These are phyloP conservation scores for Sporobolomyces roseus DNA, from an alignment of 768 basidiomycete genomes.

Conservation along the genomic window DNA sequence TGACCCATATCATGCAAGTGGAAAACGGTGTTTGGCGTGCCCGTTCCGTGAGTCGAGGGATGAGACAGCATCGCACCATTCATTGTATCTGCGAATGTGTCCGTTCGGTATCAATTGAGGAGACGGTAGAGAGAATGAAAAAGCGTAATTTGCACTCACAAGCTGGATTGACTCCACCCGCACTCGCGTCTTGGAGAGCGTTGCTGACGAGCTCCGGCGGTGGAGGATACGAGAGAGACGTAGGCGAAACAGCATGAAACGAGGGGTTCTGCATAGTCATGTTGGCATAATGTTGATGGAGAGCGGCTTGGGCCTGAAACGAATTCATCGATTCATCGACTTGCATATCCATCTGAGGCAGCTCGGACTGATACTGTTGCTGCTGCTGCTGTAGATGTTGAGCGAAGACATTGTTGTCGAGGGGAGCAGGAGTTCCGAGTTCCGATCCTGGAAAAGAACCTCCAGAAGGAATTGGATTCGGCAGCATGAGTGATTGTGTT, in stretches of 20 bases:
- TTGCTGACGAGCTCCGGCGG: slow-evolving; percentile 22
- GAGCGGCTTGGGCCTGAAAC: slow-evolving; percentile 31
- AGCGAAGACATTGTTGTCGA: slow-evolving; percentile 18
- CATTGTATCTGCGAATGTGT: slow-evolving; percentile 15
- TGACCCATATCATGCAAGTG: slow-evolving; percentile 31
- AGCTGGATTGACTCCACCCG: slow-evolving; percentile 9
- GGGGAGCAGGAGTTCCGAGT: slow-evolving; percentile 12
- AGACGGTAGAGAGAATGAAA: too few species aligned
- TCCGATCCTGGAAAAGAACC: not conserved
- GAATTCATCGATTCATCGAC: slow-evolving; percentile 15
- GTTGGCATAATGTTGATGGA: slow-evolving; percentile 32
- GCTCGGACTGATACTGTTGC: slow-evolving; percentile 8
- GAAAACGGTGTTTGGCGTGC: slow-evolving; percentile 24
- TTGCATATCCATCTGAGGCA: slow-evolving; percentile 19
- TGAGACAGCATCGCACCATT: slow-evolving; percentile 9
- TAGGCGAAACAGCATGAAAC: slow-evolving; percentile 11
- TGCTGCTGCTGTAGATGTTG: slow-evolving; percentile 19
- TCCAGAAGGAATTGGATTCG: too few species aligned
- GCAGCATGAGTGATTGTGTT: not conserved
- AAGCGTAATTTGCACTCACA: slow-evolving; percentile 6
- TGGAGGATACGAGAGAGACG: slow-evolving; percentile 29
- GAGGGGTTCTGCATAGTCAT: not conserved
- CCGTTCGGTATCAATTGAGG: too few species aligned
- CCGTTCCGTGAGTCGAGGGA: not conserved
- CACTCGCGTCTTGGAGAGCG: slow-evolving; percentile 25